Conservation (phyloP, 495 filamentous ascomycete genomes). For the Penicillium lagena region DNA sequence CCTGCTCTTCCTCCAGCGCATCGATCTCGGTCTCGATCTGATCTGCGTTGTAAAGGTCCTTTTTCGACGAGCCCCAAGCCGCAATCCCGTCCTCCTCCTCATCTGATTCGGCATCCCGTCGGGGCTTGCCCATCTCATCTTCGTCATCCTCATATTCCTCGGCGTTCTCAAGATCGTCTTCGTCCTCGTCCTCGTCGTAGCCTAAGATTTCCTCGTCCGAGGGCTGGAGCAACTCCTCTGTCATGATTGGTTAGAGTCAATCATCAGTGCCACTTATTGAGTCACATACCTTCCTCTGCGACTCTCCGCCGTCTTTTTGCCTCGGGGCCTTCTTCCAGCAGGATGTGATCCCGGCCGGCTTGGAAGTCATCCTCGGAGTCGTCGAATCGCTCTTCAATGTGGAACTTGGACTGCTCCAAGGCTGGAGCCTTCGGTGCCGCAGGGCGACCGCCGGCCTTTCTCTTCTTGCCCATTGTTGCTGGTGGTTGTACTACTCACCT, state of each 20-base stretch:
- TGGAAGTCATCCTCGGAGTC: conserved; percentile 92
- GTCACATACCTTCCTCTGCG: conserved; percentile 51
- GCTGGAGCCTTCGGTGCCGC: conserved; percentile 39
- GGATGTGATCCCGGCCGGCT: conserved; percentile 71
- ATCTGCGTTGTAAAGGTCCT: conserved; percentile 89
- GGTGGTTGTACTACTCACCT: background rate
- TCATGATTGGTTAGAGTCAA: conserved; percentile 10
- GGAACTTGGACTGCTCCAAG: conserved; percentile 30
- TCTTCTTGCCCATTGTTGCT: conserved; percentile 68
- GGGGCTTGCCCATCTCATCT: conserved; percentile 13
- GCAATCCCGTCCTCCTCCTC: conserved; percentile 70
- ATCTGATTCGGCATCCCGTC: conserved; percentile 19
- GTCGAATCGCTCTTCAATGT: conserved; percentile 76
- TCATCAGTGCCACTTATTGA: background rate
- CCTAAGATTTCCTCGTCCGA: conserved; percentile 88
- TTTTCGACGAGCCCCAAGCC: conserved; percentile 81
- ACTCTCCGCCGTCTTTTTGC: conserved; percentile 67
- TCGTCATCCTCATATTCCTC: conserved; percentile 33
- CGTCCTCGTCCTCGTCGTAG: conserved; percentile 53
- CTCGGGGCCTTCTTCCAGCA: conserved; percentile 73
- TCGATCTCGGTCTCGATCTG: conserved; percentile 86
- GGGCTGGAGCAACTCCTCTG: conserved; percentile 55
- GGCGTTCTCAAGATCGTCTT: conserved; percentile 36
- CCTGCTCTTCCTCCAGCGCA: conserved; percentile 85
- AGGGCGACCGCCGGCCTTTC: conserved; percentile 59